Evolutionary conservation across 306 rosid genomes (phyloP), one percentile per base, ranked within the genome.

Genomic region (Mucuna pruriens): DNA sequence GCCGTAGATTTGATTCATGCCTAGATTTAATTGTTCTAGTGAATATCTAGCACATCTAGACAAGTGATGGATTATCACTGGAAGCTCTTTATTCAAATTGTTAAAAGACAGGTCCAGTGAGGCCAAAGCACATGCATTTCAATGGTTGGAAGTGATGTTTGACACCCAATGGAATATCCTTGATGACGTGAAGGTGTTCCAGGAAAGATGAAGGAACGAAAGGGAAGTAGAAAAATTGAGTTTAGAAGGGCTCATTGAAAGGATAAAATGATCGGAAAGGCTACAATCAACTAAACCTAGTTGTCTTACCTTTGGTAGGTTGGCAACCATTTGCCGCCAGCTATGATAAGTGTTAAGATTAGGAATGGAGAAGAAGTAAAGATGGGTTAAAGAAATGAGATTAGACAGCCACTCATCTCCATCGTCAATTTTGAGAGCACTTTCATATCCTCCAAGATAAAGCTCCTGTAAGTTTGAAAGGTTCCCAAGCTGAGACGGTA

Each of bases 381-480:
- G 83, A 76, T 76, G 71, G 6, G 76, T 71, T 55, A 85, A 76
- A 80, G 55, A 55, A 71, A 75, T 69, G 69, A 80, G 85, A 84
- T 48, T 70, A 23, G 79, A 71, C 4, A 81, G 2, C 85, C 83
- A 85, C 16, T 52, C 15, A 44, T 70, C 75, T 58, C 77, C 75
- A 49, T 0, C 48, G 2, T 15, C 22, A 49, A 49, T 49, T 16
- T 49, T 49, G 26, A 52, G 7, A 68, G 42, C 70, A 15, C 2
- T 0, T n/a, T 5, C 0, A 12, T 0, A 7, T 49, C 39, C 19
- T 9, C 20, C 66, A 62, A 85, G 76, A 51, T 33, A 9, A 23
- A 52, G 61, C 26, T 52, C 1, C 11, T 19, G 13, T 11, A 52
- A 52, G 0, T 52, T 19, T 7, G 61, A 52, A 7, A 52, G 61